These are phyloP conservation scores for Metschnikowia kofuensis DNA, from an alignment of 805 yeast species.

Conservation along the genomic window DNA sequence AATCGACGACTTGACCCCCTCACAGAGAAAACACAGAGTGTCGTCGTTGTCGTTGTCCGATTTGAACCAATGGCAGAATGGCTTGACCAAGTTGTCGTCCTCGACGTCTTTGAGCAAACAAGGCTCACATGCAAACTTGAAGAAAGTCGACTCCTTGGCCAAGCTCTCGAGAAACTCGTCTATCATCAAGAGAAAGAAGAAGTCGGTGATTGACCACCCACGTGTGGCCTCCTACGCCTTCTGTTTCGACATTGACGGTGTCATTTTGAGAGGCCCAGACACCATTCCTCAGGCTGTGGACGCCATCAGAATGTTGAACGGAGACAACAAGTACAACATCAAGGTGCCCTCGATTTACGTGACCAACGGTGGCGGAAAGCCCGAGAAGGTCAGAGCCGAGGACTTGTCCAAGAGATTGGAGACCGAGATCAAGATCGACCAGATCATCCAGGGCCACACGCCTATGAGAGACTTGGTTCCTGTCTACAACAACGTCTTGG, in stretches of 20 bases:
- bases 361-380: slow-evolving; percentile 91
- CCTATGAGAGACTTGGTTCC: slow-evolving; percentile 84
- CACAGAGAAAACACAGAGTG: slow-evolving; percentile 58
- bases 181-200: slow-evolving; percentile 46
- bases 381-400: slow-evolving; percentile 69
- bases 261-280: slow-evolving; percentile 77
- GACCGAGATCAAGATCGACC: slow-evolving; percentile 63
- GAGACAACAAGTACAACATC: slow-evolving; percentile 72
- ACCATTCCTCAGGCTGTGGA: slow-evolving; percentile 77
- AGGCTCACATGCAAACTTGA: slow-evolving; percentile 34
- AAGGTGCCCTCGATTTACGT: slow-evolving; percentile 74
- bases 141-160: slow-evolving; percentile 43
- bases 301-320: slow-evolving; percentile 71
- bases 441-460: slow-evolving; percentile 90
- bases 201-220: slow-evolving; percentile 58
- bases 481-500: slow-evolving; percentile 68
- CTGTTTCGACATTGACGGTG: slow-evolving; percentile 93
- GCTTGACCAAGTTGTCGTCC: slow-evolving; percentile 39
- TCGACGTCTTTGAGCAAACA: slow-evolving; percentile 35
- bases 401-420: slow-evolving; percentile 64
- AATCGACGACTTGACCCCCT: slow-evolving; percentile 63
- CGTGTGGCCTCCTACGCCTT: slow-evolving; percentile 82
- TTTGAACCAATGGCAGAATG: slow-evolving; percentile 58
- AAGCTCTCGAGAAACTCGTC: slow-evolving; percentile 47
- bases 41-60: slow-evolving; percentile 68